These are phyloP conservation scores for Coemansia sp. DNA, from an alignment of 192 early-diverging fungal species.

Conservation along the genomic window DNA sequence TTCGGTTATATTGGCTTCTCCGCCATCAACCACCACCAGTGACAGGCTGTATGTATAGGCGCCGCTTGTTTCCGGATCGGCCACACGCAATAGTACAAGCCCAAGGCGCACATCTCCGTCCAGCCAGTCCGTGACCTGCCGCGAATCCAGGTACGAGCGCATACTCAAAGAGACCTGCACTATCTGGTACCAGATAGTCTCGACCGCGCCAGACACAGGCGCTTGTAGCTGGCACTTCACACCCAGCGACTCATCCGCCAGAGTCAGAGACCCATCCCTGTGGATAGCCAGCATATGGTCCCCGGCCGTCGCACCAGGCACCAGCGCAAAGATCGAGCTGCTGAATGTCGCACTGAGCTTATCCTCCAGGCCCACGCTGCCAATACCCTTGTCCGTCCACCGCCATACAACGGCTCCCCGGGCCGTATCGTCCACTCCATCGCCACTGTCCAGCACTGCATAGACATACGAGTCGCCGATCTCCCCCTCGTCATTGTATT, in stretches of 20 bases:
- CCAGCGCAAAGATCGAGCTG: slow-evolving; percentile 24
- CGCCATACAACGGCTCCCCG: slow-evolving; percentile 31
- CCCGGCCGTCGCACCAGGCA: slow-evolving; percentile 22
- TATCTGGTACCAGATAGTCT: slow-evolving; percentile 38
- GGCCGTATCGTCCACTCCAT: slow-evolving; percentile 6
- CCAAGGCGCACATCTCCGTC: slow-evolving; percentile 23
- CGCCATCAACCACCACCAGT: slow-evolving; percentile 26
- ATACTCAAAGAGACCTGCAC: slow-evolving; percentile 44
- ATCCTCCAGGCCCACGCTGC: slow-evolving; percentile 41
- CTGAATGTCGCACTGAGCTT: slow-evolving; percentile 14
- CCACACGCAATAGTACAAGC: slow-evolving; percentile 11
- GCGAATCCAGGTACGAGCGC: slow-evolving; percentile 48
- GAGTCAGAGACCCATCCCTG: slow-evolving; percentile 24
- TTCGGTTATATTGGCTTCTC: slow-evolving; percentile 20
- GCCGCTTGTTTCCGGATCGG: slow-evolving; percentile 9
- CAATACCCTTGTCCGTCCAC: slow-evolving; percentile 44
- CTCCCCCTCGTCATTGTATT: slow-evolving; percentile 4
- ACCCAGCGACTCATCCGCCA: slow-evolving; percentile 13
- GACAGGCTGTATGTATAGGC: slow-evolving; percentile 15
- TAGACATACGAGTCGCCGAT: slow-evolving; percentile 25
- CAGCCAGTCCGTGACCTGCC: slow-evolving; percentile 45
- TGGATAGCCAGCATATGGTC: slow-evolving; percentile 35
- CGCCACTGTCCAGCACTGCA: slow-evolving; percentile 21
- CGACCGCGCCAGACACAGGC: slow-evolving; percentile 6
- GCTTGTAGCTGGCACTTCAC: slow-evolving; percentile 2